phyloP scores from a whole-genome alignment of 2,329 filamentous ascomycete genomes.

The Exophiala mesophila region DNA sequence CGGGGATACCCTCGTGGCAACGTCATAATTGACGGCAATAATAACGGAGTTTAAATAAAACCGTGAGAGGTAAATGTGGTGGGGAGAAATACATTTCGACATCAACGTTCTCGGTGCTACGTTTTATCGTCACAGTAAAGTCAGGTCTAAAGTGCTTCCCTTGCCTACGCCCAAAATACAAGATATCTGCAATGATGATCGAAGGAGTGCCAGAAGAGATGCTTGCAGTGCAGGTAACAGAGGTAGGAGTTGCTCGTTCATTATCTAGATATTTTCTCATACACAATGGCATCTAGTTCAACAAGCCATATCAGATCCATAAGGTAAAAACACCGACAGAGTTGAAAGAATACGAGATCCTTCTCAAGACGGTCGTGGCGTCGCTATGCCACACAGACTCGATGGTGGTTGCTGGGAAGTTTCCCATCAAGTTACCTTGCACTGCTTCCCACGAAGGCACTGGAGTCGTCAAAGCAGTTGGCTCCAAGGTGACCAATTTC shows the following conservation, averaged over 20 bases:
- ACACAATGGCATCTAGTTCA: constrained; percentile 28
- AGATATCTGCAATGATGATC: constrained; percentile 21
- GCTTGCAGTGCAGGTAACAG: constrained; percentile 24
- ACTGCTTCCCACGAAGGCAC: constrained; percentile 56
- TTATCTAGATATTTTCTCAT: no score
- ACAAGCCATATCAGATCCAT: constrained; percentile 52
- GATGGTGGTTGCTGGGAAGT: constrained; percentile 50
- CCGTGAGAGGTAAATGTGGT: no score
- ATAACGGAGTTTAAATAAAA: no score
- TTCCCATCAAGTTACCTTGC: constrained; percentile 46
- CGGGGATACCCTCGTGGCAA: no score
- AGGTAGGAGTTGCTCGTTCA: constrained; percentile 13
- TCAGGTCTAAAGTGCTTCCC: no score
- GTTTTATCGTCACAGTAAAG: no score
- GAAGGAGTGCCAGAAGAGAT: constrained; percentile 23
- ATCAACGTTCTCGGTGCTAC: no score
- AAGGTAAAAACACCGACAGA: constrained; percentile 45
- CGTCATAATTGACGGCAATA: no score
- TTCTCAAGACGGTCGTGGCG: constrained; percentile 56
- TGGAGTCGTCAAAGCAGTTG: constrained; percentile 50
- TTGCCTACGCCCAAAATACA: no score
- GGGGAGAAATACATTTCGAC: no score
- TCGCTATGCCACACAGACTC: constrained; percentile 60
- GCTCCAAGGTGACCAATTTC: constrained; percentile 40
- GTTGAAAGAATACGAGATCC: constrained; percentile 50